These are phyloP conservation scores for Fraxinus cuspidata DNA, from an alignment of 257 asterid genomes.

Conservation along the genomic window DNA sequence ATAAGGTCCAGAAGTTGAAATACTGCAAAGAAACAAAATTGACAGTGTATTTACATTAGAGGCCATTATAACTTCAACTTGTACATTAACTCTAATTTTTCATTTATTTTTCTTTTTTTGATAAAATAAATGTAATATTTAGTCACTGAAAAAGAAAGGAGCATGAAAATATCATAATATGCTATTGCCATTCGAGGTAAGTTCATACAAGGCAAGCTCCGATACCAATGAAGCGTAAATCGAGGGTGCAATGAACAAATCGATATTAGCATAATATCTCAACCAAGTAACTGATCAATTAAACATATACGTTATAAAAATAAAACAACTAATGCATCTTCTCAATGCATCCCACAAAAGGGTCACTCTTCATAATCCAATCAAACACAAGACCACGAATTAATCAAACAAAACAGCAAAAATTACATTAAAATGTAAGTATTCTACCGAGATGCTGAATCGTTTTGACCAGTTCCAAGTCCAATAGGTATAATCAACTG, in stretches of 20 bases:
- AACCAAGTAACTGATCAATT: not conserved
- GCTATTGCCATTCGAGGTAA: not conserved
- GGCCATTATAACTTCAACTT: not conserved
- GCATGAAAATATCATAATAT: not conserved
- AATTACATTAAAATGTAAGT: slow-evolving; percentile 1
- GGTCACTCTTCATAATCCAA: not conserved
- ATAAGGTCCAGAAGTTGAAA: slow-evolving; percentile 22
- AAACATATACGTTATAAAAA: not conserved
- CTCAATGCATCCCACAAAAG: not conserved
- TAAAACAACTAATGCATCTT: not conserved
- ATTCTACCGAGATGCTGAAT: not conserved
- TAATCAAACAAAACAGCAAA: not conserved
- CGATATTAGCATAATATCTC: not conserved
- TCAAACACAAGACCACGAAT: not conserved
- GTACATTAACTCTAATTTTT: not conserved
- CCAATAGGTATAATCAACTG: not conserved
- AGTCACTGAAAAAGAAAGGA: not conserved
- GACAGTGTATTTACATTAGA: slow-evolving; percentile 19
- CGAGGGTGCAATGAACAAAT: not conserved
- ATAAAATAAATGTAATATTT: not conserved
- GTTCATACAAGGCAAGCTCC: not conserved
- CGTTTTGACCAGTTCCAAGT: slow-evolving; percentile 6
- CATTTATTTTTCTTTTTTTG: not conserved
- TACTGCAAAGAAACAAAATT: slow-evolving; percentile 12
- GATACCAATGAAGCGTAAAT: not conserved